phyloP scores from a whole-genome alignment of 257 asterid species.

The Paraleonurus japonicus region DNA sequence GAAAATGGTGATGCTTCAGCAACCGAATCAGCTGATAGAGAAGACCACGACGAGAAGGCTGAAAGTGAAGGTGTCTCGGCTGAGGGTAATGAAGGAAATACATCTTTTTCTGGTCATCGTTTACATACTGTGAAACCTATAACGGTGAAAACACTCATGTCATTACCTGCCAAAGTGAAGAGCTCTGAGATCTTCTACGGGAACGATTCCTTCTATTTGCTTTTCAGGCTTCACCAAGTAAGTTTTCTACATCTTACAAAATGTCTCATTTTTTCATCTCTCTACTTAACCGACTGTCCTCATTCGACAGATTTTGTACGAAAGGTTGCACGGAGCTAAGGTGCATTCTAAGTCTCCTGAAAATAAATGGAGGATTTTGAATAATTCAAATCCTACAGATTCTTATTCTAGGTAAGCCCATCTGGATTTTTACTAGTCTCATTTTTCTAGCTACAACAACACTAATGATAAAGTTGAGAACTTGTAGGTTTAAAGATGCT shows the following conservation, averaged over 20 bases:
- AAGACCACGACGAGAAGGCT: conserved; percentile 60
- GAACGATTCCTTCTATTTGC: conserved; percentile 81
- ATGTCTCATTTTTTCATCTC: conserved; percentile 14
- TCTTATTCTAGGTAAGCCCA: conserved; percentile 73
- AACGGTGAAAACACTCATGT: conserved; percentile 34
- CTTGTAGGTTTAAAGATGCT: conserved; percentile 74
- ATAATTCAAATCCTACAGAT: conserved; percentile 47
- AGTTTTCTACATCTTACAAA: conserved; percentile 11
- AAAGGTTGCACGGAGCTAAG: conserved; percentile 83
- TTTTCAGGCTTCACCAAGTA: conserved; percentile 93
- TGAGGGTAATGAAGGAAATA: conserved; percentile 55
- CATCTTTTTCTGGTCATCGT: conserved; percentile 46
- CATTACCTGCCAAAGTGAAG: conserved; percentile 46
- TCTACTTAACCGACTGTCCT: conserved; percentile 22
- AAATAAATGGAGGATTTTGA: conserved; percentile 73
- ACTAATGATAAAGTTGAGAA: conserved; percentile 23
- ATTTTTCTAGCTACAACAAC: background rate
- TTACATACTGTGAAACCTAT: conserved; percentile 68
- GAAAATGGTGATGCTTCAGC: conserved; percentile 70
- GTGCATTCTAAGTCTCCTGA: conserved; percentile 70
- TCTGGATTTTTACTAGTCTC: conserved; percentile 12
- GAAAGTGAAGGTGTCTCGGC: conserved; percentile 79
- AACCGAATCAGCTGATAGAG: conserved; percentile 82
- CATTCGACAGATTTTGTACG: conserved; percentile 69
- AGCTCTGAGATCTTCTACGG: conserved; percentile 69